Evolutionary conservation across 768 basidiomycete species (phyloP).

Genomic region (Termitomyces sp.): DNA sequence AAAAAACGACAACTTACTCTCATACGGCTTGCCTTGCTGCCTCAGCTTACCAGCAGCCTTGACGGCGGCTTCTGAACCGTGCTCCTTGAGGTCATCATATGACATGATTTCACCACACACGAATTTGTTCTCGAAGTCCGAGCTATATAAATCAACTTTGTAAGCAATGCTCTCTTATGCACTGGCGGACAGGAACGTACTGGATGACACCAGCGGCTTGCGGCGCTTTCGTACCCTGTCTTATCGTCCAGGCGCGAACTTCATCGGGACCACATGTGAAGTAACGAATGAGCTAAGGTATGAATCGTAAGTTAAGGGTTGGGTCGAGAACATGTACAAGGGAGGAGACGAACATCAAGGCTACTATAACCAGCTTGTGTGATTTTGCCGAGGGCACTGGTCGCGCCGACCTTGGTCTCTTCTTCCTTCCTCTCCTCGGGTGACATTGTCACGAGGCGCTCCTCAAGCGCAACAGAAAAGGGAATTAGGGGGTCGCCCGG

Average conservation of each 20-base stretch:
- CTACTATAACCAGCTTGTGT: conserved; percentile 89
- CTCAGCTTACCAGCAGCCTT: conserved; percentile 93
- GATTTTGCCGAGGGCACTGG: conserved; percentile 83
- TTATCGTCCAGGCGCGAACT: conserved; percentile 97
- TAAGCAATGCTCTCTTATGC: background rate
- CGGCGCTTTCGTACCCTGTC: conserved; percentile 90
- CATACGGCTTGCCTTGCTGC: conserved; percentile 97
- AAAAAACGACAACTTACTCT: conserved; percentile 51
- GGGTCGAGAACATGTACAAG: background rate
- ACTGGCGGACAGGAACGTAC: conserved; percentile 36
- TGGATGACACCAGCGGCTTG: conserved; percentile 98
- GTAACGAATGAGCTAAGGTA: conserved; percentile 78
- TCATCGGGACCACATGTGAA: conserved; percentile 97
- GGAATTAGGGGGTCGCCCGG: conserved; percentile 95
- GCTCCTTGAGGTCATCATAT: conserved; percentile 84
- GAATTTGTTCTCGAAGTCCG: conserved; percentile 97
- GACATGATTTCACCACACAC: conserved; percentile 97
- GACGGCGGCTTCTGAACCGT: conserved; percentile 86
- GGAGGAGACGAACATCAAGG: conserved; percentile 57
- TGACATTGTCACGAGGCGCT: conserved; percentile 64
- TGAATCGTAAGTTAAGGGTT: background rate
- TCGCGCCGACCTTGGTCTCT: conserved; percentile 69
- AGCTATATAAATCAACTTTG: conserved; percentile 35
- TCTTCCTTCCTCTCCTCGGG: conserved; percentile 74
- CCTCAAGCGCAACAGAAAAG: conserved; percentile 94